phyloP scores from a whole-genome alignment of 148 eudicot genomes.

The Mesembryanthemum crystallinum region DNA sequence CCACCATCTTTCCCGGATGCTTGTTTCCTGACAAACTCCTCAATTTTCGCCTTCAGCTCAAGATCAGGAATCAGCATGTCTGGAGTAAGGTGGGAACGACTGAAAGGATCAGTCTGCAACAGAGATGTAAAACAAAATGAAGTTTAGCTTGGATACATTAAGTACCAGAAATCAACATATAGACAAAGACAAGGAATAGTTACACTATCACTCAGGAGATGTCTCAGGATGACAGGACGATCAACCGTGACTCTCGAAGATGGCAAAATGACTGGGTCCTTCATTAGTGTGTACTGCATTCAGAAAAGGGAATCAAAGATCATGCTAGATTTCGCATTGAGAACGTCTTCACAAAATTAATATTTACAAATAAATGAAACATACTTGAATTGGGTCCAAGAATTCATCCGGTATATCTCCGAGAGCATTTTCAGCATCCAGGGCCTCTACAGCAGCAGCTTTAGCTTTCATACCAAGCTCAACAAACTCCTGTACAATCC shows the following conservation, averaged over 20 bases:
- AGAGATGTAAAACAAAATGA: not conserved
- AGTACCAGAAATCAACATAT: not conserved
- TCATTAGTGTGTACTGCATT: conserved; percentile 92
- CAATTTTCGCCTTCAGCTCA: conserved; percentile 72
- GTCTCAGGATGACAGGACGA: conserved; percentile 92
- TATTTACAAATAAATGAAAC: not conserved
- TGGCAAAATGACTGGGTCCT: conserved; percentile 92
- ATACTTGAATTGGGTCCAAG: conserved; percentile 95
- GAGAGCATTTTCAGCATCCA: conserved; percentile 92
- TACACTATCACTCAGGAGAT: conserved; percentile 90
- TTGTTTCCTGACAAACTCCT: conserved; percentile 67
- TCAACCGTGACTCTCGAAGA: conserved; percentile 82
- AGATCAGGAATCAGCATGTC: conserved; percentile 88
- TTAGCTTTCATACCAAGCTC: conserved; percentile 82
- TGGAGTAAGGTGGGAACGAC: conserved; percentile 80
- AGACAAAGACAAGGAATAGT: conserved; percentile 9
- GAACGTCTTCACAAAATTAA: not conserved
- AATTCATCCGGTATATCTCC: conserved; percentile 99
- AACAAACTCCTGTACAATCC: conserved; percentile 70
- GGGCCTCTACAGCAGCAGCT: conserved; percentile 85
- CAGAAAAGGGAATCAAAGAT: conserved; percentile 14
- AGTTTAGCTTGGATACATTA: not conserved
- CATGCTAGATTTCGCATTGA: not conserved
- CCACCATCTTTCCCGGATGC: conserved; percentile 29
- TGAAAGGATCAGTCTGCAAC: conserved; percentile 92